phyloP scores from a whole-genome alignment of 192 early-diverging fungal species.

The Chytriomyces sp. region DNA sequence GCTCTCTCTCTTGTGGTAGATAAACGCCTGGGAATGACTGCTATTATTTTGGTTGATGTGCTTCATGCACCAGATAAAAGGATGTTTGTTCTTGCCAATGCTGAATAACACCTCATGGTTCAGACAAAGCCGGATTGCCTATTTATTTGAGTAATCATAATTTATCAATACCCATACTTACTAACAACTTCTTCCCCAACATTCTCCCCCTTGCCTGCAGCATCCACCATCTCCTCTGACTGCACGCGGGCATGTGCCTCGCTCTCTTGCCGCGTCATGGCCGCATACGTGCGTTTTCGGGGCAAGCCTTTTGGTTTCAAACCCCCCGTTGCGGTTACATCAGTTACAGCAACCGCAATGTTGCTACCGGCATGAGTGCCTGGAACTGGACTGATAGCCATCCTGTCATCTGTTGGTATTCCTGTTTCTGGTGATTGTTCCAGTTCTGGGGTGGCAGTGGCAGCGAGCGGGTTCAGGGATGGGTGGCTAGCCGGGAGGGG shows the following conservation, averaged over 20 bases:
- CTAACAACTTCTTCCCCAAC: conserved; percentile 6
- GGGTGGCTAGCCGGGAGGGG: neutral
- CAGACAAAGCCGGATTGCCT: neutral
- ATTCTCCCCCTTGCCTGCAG: conserved; percentile 22
- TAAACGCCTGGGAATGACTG: too few species aligned
- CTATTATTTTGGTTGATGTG: neutral
- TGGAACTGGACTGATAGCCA: neutral
- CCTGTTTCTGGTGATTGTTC: neutral
- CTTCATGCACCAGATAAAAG: neutral
- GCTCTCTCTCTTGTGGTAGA: too few species aligned
- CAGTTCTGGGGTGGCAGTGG: neutral
- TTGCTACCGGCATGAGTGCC: neutral
- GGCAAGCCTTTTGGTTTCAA: neutral
- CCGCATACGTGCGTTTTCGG: conserved; percentile 21
- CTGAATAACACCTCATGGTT: neutral
- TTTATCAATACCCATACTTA: conserved; percentile 46
- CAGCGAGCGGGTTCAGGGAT: neutral
- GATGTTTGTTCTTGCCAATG: neutral
- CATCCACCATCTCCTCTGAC: conserved; percentile 42
- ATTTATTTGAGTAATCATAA: too few species aligned
- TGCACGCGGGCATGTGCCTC: conserved; percentile 34
- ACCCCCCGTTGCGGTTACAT: neutral
- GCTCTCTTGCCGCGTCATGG: conserved; percentile 28
- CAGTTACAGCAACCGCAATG: neutral
- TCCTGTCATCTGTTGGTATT: neutral